Evolutionary conservation across 805 yeast species (phyloP), one percentile per base, ranked within the genome.

Genomic region (Zygotorulaspora chibaensis): DNA sequence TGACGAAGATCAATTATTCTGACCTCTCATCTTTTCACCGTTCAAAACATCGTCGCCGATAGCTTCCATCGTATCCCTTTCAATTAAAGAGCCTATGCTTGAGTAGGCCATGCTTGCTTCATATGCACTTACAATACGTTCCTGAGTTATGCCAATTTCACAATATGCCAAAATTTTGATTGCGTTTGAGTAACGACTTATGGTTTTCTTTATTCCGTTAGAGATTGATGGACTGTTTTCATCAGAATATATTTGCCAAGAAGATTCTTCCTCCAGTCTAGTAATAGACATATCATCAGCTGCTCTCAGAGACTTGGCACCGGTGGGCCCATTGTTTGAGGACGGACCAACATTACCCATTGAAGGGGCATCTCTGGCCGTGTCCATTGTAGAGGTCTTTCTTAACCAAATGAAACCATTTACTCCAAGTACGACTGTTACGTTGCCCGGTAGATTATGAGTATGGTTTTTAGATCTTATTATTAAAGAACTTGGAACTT

Each of bases 171-270:
- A 71, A 0, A 95, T 91, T 58, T 79, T 78, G 42, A 93, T 73
- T 53, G 93, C 90, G 63, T 88, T 88, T 42, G 84, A 77, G 65
- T 93, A 93, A 51, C 98, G 74, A 2, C 95, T 76, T 27, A 93
- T 90, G 7, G 88, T 84, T 49, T 76, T 78, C 53, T 91, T 78
- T 13, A 80, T 73, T 13, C 77, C 71, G 25, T 73, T 67, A 5
- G 85, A 70, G 16, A 93, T 81, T n/a, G 66, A 58, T 16, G 69
- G 67, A 52, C 88, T 96, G 62, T 93, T 95, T 48, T 77, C 76
- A 66, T 95, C 98, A 42, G 91, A 82, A 69, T 93, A 93, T 34
- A 93, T 91, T 62, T 90, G 96, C 93, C 95, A 83, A 1, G 96
- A 84, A 25, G 95, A 83, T 59, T 90, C 96, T 64, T 87, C 93